Conservation (phyloP, 495 filamentous ascomycete species). For the Aspergillus ostianus region DNA sequence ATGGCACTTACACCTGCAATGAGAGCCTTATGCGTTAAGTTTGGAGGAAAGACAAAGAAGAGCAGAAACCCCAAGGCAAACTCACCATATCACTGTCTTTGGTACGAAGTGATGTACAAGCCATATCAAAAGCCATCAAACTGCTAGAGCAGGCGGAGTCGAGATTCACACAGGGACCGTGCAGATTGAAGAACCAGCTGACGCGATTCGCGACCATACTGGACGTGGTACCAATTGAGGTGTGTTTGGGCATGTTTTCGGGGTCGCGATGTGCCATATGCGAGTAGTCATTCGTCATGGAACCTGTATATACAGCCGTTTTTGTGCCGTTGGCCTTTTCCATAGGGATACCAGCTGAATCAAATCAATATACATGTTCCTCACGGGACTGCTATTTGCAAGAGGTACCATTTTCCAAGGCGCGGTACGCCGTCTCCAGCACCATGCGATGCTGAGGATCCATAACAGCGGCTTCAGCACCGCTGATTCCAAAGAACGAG, state of each 20-base stretch:
- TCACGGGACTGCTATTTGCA: neutral
- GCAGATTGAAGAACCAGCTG: constrained; percentile 42
- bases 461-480: constrained; percentile 28
- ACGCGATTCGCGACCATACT: constrained; percentile 44
- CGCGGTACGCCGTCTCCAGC: constrained; percentile 35
- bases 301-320: neutral
- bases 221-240: neutral
- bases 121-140: constrained; percentile 45
- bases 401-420: constrained; percentile 8
- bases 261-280: neutral
- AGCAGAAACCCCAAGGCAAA: too few species aligned
- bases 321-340: neutral
- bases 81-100: neutral
- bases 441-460: constrained; percentile 38
- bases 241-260: neutral
- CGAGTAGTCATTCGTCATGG: neutral
- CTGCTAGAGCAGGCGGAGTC: constrained; percentile 54
- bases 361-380: too few species aligned
- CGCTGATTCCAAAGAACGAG: constrained; percentile 51
- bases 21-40: neutral
- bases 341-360: constrained; percentile 1
- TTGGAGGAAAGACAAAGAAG: too few species aligned
- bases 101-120: neutral
- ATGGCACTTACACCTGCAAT: neutral
- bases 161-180: constrained; percentile 44